These are phyloP conservation scores for Solanum bukasovii DNA, from an alignment of 257 asterid genomes.

Conservation along the genomic window DNA sequence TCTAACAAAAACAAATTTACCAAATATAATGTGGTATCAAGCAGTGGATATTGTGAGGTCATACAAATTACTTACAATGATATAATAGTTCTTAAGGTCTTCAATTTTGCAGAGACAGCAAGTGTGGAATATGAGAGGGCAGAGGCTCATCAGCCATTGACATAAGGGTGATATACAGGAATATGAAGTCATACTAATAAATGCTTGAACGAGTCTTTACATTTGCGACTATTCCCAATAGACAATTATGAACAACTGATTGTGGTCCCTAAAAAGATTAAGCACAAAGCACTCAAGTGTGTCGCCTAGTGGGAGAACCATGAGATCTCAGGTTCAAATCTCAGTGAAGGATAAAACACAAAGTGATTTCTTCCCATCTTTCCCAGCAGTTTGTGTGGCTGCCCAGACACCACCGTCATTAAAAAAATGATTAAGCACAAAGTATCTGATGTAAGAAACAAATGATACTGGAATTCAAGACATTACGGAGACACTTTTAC, in stretches of 20 bases:
- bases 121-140: background rate
- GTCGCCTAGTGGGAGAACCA: background rate
- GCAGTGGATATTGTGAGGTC: background rate
- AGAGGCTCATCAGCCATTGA: background rate
- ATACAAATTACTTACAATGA: background rate
- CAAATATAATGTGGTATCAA: background rate
- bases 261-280: background rate
- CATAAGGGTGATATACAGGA: background rate
- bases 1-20: background rate
- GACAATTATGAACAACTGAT: background rate
- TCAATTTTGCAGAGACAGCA: background rate
- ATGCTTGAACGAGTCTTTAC: background rate
- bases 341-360: background rate
- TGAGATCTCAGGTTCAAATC: background rate
- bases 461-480: background rate
- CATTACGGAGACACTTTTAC: background rate
- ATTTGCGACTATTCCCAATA: background rate
- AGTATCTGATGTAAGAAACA: background rate
- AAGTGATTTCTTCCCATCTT: background rate
- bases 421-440: background rate
- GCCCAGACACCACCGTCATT: background rate
- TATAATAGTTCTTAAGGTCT: background rate
- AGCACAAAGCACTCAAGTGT: background rate
- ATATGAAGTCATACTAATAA: background rate
- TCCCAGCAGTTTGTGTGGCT: background rate